phyloP scores from a whole-genome alignment of 257 asterid species.

The Lycium ferocissimum region DNA sequence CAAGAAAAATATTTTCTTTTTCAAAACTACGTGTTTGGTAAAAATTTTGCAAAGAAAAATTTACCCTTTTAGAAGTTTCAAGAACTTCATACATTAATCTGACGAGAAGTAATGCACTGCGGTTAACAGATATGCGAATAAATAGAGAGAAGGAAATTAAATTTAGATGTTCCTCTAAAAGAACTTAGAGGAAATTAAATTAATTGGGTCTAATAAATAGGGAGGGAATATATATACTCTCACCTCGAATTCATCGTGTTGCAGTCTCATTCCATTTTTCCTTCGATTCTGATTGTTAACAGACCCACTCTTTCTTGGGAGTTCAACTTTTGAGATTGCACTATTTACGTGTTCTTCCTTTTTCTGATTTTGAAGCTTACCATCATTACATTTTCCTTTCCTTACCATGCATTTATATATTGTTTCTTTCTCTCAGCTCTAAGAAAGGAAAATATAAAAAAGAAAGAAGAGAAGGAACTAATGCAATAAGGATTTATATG shows the following conservation, averaged over 20 bases:
- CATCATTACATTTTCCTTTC: constrained; percentile 34
- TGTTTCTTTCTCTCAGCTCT: not conserved
- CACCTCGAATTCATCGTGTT: constrained; percentile 61
- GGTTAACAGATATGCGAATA: too few relatives aligned
- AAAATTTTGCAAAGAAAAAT: not conserved
- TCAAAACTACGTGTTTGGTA: not conserved
- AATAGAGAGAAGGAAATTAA: too few relatives aligned
- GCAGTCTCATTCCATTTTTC: constrained; percentile 39
- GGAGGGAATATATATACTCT: constrained; percentile 42
- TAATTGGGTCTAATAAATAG: constrained; percentile 8
- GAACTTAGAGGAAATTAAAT: not conserved
- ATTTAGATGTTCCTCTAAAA: too few relatives aligned
- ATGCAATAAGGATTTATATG: too few relatives aligned
- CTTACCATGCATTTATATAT: constrained; percentile 35
- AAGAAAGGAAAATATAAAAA: too few relatives aligned
- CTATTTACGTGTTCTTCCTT: constrained; percentile 33
- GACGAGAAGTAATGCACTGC: too few relatives aligned
- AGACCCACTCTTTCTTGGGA: constrained; percentile 21
- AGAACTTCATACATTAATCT: not conserved
- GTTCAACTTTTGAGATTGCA: constrained; percentile 62
- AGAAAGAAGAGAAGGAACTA: too few relatives aligned
- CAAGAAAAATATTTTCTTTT: not conserved
- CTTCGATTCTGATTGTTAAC: constrained; percentile 46
- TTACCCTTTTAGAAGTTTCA: not conserved
- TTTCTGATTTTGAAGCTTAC: constrained; percentile 57